Evolutionary conservation across 345 rosid genomes (phyloP), one percentile per base, ranked within the genome.

Genomic region (Moricandia arvensis): DNA sequence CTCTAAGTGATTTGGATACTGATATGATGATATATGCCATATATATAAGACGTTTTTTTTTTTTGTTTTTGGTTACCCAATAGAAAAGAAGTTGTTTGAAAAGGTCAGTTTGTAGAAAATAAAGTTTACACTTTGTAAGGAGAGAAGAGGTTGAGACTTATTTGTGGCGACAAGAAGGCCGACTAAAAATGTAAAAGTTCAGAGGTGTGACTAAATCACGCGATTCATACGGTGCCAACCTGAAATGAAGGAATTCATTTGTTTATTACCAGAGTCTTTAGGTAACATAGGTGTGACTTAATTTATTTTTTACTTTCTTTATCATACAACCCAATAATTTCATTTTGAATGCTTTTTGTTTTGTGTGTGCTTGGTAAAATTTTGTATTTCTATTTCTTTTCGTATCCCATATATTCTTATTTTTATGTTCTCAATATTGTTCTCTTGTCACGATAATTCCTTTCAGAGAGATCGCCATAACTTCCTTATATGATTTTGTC

Each of bases 71-170:
- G 30, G 57, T 27, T 12, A 45, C 9, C 4, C 33, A 17, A 18
- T 49, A 49, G 8, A 47, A 34, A 21, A 21, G n/a, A 38, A 71
- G 6, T 10, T 2, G 38, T 30, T 30, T 60, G 13, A 27, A 41
- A 13, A 43, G 47, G 13, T 45, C 18, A 29, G 21, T 27, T 43
- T 43, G 9, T 45, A 16, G 41, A 45, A 17, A 12, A 45, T 30
- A 8, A 11, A 43, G 66, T 43, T 11, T 45, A 43, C 59, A 66
- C 15, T 74, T 70, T 61, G 74, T n/a, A 57, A 21, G 24, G 24
- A 21, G 27, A 45, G 75, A 71, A 4, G 12, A 17, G 31, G 37
- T 26, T 43, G 15, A 26, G 37, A 65, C 57, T 60, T 45, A 8
- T 21, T 33, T 49, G 51, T 24, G 16, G 35, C 34, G 26, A 72